phyloP scores from a whole-genome alignment of 306 rosid genomes.

The Dicorynia guianensis region DNA sequence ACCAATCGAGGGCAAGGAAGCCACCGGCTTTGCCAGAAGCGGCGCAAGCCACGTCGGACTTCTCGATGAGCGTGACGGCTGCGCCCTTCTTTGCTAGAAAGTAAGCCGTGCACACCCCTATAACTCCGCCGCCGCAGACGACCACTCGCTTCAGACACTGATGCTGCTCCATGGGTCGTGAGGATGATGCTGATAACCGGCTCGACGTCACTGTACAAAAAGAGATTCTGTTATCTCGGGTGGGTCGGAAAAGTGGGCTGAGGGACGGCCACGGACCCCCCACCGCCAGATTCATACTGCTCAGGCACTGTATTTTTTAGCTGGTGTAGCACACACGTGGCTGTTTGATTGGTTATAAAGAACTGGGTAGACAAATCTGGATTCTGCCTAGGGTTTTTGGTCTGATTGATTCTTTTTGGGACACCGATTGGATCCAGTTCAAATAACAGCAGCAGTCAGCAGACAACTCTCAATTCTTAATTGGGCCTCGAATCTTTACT shows the following conservation, averaged over 20 bases:
- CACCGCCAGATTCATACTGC: slow-evolving; percentile 39
- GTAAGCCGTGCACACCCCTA: slow-evolving; percentile 86
- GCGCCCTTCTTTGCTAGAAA: slow-evolving; percentile 84
- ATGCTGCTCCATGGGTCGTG: slow-evolving; percentile 54
- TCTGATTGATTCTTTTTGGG: too few relatives aligned
- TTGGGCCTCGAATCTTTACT: too few relatives aligned
- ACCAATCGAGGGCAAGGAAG: slow-evolving; percentile 95
- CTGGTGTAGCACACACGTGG: slow-evolving; percentile 10
- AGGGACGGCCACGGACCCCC: neutral
- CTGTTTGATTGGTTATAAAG: neutral
- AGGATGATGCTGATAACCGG: slow-evolving; percentile 29
- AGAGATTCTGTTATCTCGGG: slow-evolving; percentile 2
- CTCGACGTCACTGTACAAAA: neutral
- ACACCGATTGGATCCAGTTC: neutral
- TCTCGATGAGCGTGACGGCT: slow-evolving; percentile 79
- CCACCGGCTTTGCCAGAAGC: slow-evolving; percentile 97
- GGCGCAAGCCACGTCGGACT: slow-evolving; percentile 82
- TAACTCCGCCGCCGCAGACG: slow-evolving; percentile 90
- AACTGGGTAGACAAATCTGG: neutral
- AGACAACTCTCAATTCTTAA: neutral
- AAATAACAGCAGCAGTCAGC: too few relatives aligned
- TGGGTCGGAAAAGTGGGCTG: slow-evolving; percentile 42
- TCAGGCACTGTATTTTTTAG: neutral
- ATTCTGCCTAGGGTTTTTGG: too few relatives aligned
- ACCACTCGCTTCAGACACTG: slow-evolving; percentile 52